A percentile compares a stretch with the other conserved stretches of the same genome.
Conservation (phyloP, 192 early-diverging fungal genomes). For the Martensiomyces pterosporus region DNA sequence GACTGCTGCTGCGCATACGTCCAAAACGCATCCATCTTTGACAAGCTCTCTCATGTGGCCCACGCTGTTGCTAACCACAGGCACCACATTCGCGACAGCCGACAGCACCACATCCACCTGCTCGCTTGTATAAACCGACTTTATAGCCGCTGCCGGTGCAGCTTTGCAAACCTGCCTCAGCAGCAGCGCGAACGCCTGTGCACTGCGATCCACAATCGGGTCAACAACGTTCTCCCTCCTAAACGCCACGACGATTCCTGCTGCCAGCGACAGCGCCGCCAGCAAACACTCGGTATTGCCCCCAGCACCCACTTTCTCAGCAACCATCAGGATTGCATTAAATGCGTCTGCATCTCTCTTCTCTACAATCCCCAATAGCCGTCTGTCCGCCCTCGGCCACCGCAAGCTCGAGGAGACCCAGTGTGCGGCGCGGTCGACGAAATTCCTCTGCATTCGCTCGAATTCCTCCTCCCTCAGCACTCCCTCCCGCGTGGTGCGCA, state of each 20-base stretch:
- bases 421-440: conserved; percentile 10
- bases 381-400: not conserved
- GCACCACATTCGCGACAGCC: too few species aligned
- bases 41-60: too few species aligned
- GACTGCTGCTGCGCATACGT: too few species aligned
- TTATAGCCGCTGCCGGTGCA: too few species aligned
- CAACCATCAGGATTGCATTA: conserved; percentile 2
- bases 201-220: not conserved
- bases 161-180: conserved; percentile 1
- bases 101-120: too few species aligned
- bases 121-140: too few species aligned
- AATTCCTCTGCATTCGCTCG: conserved; percentile 1
- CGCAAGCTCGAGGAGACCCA: not conserved
- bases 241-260: conserved; percentile 18
- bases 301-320: not conserved
- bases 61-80: too few species aligned
- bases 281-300: too few species aligned
- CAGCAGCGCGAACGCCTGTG: not conserved
- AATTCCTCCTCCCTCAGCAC: not conserved
- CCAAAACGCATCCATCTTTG: too few species aligned
- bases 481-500: not conserved
- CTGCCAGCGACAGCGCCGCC: conserved; percentile 17
- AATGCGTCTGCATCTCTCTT: not conserved
- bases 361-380: too few species aligned
- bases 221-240: not conserved